These are phyloP conservation scores for Cytospora paraplurivora DNA, from an alignment of 2,329 filamentous ascomycete species.

Conservation along the genomic window DNA sequence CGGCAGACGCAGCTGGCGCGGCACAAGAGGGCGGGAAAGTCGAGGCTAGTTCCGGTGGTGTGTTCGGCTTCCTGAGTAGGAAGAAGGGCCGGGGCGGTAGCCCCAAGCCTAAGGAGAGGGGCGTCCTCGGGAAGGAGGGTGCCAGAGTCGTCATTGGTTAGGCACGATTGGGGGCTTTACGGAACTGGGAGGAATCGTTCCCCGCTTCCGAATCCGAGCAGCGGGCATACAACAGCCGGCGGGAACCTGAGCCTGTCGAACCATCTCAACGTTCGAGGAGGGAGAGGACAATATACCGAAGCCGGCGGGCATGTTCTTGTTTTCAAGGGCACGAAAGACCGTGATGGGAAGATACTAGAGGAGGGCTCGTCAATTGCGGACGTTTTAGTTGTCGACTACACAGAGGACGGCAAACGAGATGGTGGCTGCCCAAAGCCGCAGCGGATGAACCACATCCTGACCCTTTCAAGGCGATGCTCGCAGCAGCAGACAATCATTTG, in stretches of 20 bases:
- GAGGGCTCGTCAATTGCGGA: not conserved
- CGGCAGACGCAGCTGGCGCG: constrained; percentile 62
- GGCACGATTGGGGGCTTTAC: constrained; percentile 10
- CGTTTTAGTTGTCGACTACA: not conserved
- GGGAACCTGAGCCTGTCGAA: not conserved
- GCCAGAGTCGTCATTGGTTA: constrained; percentile 78
- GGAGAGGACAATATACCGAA: not conserved
- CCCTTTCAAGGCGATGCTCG: not conserved
- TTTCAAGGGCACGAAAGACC: not conserved
- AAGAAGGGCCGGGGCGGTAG: constrained; percentile 91
- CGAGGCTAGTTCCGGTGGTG: constrained; percentile 68
- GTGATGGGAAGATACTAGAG: not conserved
- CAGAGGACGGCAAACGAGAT: not conserved
- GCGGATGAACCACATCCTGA: not conserved
- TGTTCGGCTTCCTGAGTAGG: constrained; percentile 85
- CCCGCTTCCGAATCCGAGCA: not conserved
- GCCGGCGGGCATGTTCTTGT: constrained; percentile 1
- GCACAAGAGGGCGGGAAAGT: constrained; percentile 52
- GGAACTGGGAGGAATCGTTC: not conserved
- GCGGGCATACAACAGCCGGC: not conserved
- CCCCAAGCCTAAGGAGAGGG: constrained; percentile 90
- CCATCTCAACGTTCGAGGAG: not conserved
- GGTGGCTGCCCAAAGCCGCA: not conserved
- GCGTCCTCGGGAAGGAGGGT: constrained; percentile 92
- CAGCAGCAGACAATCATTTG: not conserved